Evolutionary conservation across 163 green algal genomes (phyloP), one percentile per base, ranked within the genome.

Genomic region (Volvox carteri): DNA sequence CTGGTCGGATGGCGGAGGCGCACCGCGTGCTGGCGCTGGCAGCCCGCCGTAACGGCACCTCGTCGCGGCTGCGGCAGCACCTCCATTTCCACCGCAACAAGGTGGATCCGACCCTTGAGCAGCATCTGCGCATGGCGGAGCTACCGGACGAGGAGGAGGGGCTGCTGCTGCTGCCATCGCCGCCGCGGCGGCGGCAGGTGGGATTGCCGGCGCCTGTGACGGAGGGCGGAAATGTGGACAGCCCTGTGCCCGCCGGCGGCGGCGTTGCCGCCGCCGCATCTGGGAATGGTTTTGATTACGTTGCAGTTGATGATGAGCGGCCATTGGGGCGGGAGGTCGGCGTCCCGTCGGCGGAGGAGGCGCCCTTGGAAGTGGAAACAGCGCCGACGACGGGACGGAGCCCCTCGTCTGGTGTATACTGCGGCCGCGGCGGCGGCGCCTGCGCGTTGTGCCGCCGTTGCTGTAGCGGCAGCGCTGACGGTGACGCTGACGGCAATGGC

Each of bases 31-130:
- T 86, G 50, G 35, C 58, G 41, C 23, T 25, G 30, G 79, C 79
- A 5, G 79, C 79, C 1, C 19, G 16, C 0, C 60, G 33, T 16
- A 86, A 86, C 79, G 79, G 79, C 60, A 77, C 56, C 28, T 30
- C n/a, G 0, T 12, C 41, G 18, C n/a, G 19, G 41, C 60, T 86
- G 42, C 4, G 65, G 33, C 41, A 37, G 14, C 68, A 77, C 37
- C 35, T 77, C 58, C 14, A 68, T 6, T 19, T 68, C 18, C 58
- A 33, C 48, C 14, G n/a, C n/a, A n/a, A n/a, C n/a, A n/a, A n/a
- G n/a, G n/a, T n/a, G n/a, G n/a, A n/a, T n/a, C 48, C 48, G 12
- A 58, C 48, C 48, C 48, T 14, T n/a, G 12, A 58, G 12, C 14
- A 11, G 12, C 48, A 58, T 14, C 14, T 14, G 12, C 48, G 14